phyloP scores from a whole-genome alignment of 148 eudicot species.

The Dysphania ambrosioides region DNA sequence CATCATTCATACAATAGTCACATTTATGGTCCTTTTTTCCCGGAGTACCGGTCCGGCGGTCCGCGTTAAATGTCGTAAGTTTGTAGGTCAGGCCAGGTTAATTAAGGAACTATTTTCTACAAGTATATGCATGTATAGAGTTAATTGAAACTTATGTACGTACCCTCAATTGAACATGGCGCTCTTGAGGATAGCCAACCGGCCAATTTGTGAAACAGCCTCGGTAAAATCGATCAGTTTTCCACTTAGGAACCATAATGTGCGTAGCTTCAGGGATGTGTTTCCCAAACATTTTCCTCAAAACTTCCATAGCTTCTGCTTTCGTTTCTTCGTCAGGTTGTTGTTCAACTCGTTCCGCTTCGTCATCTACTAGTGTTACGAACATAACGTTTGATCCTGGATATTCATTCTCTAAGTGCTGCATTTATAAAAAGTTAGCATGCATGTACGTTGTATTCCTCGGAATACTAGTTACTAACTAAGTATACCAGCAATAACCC shows the following conservation, averaged over 20 bases:
- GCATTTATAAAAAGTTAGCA: neutral
- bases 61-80: too few species aligned
- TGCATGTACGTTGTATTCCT: too few species aligned
- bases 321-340: conserved; percentile 28
- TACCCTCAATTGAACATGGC: conserved; percentile 30
- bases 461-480: too few species aligned
- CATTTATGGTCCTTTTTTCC: too few species aligned
- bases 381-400: conserved; percentile 34
- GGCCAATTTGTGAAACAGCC: conserved; percentile 36
- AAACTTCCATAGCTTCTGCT: conserved; percentile 30
- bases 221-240: conserved; percentile 26
- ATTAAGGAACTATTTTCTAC: too few species aligned
- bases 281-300: conserved; percentile 35
- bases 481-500: too few species aligned
- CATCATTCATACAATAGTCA: too few species aligned
- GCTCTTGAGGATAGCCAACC: conserved; percentile 23
- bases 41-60: too few species aligned
- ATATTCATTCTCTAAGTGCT: conserved; percentile 35
- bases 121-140: too few species aligned
- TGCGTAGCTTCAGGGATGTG: conserved; percentile 28
- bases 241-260: conserved; percentile 34
- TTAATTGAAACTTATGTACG: neutral
- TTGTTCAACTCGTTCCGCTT: conserved; percentile 31
- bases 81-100: too few species aligned
- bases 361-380: conserved; percentile 23